Base-by-base conservation (phyloP, 202 grass and related monocot genomes). In the Carex sylvatica region DNA sequence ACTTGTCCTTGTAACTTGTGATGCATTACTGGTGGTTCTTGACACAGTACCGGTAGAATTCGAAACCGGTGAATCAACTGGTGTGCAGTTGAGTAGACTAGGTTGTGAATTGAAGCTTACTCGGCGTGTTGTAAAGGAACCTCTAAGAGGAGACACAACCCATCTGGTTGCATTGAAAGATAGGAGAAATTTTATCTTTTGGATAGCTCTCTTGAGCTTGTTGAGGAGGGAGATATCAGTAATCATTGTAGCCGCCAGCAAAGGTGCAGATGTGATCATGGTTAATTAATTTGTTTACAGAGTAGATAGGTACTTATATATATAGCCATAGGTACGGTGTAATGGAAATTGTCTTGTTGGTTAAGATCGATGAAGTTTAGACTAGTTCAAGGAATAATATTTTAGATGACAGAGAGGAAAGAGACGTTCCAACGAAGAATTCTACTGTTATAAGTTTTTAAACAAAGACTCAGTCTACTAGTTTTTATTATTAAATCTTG, bases 111-210 rank as follows among this genome's bases (percentile, higher is more conserved):
- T 82, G 73, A 88, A 92, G 88, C 94, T 92, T 61, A 90, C 35
- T 63, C 6, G 86, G 18, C 82, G 78, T 16, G 18, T 80, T 14
- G 20, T 47, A 36, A 84, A n/a, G 13, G 78, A 65, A 49, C 22
- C 81, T 46, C 52, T 13, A 47, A 91, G 68, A 5, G 87, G 79
- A 62, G 87, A 82, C 35, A 89, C 56, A 63, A 97, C 84, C 94
- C 94, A 97, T 16, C 80, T 87, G 61, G 83, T 92, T 1, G 88
- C 86, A 74, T 89, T 84, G 80, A 86, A 97, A 49, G 90, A 92
- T 67, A 97, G 77, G 55, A 97, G 61, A 87, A 97, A 90, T 9
- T 81, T 89, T 0, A 97, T 90, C 83, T 94, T 97, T 10, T 73
- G 42, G 26, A 97, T 88, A 62, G 85, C 91, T 51, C 77, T 62